A percentile compares a stretch with the other conserved stretches of the same genome.
Conservation (phyloP, 192 early-diverging fungal genomes). For the Entrophospora sp. region DNA sequence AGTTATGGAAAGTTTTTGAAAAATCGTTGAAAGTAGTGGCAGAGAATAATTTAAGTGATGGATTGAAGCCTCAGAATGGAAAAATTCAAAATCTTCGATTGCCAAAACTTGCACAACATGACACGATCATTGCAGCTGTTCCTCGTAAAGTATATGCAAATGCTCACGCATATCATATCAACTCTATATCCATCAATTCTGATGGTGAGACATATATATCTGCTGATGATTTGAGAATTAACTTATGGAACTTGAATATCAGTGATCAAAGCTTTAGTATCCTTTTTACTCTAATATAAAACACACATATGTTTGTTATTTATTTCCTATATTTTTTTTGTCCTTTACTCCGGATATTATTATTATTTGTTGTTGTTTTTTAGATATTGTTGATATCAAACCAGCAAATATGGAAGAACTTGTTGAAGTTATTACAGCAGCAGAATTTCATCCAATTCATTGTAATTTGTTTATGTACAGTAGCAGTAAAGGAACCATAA, state of each 20-base stretch:
- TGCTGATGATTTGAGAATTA: constrained; percentile 96
- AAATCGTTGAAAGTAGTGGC: constrained; percentile 92
- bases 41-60: constrained; percentile 81
- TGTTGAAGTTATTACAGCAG: constrained; percentile 97
- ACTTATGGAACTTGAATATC: constrained; percentile 96
- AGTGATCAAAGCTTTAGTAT: constrained; percentile 96
- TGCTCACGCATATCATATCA: constrained; percentile 99
- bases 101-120: constrained; percentile 86
- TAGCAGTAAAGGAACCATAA: constrained; percentile 97
- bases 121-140: constrained; percentile 92
- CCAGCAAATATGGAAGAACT: constrained; percentile 99
- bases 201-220: constrained; percentile 97
- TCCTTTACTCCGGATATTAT: background rate
- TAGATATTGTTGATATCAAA: constrained; percentile 99
- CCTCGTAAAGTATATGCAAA: constrained; percentile 89
- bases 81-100: constrained; percentile 49
- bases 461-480: constrained; percentile 99
- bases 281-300: background rate
- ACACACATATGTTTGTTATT: background rate
- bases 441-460: constrained; percentile 92
- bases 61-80: constrained; percentile 29
- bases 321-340: background rate
- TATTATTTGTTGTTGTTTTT: no score
- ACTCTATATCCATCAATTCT: constrained; percentile 98
- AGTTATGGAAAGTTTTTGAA: constrained; percentile 99